These are phyloP conservation scores for Linderina pennispora DNA, from an alignment of 192 early-diverging fungal genomes.

Conservation along the genomic window DNA sequence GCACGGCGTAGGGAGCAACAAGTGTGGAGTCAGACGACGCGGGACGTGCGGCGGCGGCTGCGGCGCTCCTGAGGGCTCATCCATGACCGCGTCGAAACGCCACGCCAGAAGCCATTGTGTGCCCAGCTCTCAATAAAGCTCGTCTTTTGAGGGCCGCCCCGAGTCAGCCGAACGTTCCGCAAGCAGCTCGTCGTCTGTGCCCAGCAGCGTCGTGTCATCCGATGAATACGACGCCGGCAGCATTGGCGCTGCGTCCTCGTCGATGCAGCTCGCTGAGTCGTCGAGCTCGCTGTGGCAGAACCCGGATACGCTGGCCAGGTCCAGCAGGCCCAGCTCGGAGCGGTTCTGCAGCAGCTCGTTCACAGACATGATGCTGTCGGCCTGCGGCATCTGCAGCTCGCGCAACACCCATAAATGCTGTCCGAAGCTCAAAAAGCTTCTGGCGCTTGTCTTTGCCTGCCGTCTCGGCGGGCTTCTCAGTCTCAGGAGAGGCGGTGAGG, in stretches of 20 bases:
- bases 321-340: conserved; percentile 20
- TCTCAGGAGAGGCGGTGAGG: no score
- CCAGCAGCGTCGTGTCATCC: conserved; percentile 1
- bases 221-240: conserved; percentile 34
- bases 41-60: conserved; percentile 13
- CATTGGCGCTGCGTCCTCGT: neutral
- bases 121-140: conserved; percentile 27
- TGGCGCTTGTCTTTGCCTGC: no score
- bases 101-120: conserved; percentile 21
- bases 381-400: conserved; percentile 28
- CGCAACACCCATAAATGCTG: conserved; percentile 16
- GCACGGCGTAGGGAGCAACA: neutral
- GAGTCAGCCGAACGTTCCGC: no score
- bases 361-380: conserved; percentile 20
- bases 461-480: neutral
- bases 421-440: conserved; percentile 11
- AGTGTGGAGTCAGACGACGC: conserved; percentile 19
- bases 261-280: no score
- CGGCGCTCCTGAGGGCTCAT: neutral
- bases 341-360: conserved; percentile 33
- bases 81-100: conserved; percentile 16
- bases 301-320: conserved; percentile 8
- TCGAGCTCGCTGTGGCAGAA: conserved; percentile 1
- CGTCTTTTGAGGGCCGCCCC: no score
- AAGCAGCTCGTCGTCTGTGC: neutral